Base-by-base conservation (phyloP, 768 basidiomycete genomes). In the Phylloporus arenicola region DNA sequence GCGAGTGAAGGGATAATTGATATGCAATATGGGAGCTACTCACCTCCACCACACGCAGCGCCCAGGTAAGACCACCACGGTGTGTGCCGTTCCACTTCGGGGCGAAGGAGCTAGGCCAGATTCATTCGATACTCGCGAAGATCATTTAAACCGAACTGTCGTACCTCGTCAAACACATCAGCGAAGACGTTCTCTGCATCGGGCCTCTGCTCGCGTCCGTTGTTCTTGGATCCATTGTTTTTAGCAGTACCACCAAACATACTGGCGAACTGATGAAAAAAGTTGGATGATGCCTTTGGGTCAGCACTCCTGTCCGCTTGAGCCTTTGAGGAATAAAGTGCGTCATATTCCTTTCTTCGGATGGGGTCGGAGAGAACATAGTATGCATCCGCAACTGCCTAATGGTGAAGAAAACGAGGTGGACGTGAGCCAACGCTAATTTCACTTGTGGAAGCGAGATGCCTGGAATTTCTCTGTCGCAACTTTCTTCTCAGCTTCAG, bases 311-410 rank as follows among this genome's bases (percentile, higher is more conserved):
- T 78, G 57, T 83, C 80, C 30, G 71, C 63, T 16, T 65, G 60
- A 8, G 75, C 55, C 45, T 78, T 79, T 8, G 81, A 76, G n/a
- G 72, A 67, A 62, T 86, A 86, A 0, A 90, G 68, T 0, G 56
- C 56, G 56, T 91, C 89, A 56, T 91, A 91, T 67, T 91, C 87
- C 60, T 67, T 74, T 51, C 85, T 79, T 50, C 87, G 76, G 38
- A 76, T 74, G 4, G 83, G 68, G 67, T 96, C 91, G 3, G 89
- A 92, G 33, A 97, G 80, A 24, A 94, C 88, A 64, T 90, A 96
- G 70, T 95, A 95, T 16, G 92, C 92, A 67, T 96, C 93, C 47
- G 93, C 92, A 55, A 96, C 84, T 8, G 86, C 82, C 86, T 62
- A 24, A 12, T 8, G 30, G 11, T 31, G 30, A 31, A 4, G 30